phyloP scores from a whole-genome alignment of 768 basidiomycete genomes.

The Cystobasidiopsis lactophilus region DNA sequence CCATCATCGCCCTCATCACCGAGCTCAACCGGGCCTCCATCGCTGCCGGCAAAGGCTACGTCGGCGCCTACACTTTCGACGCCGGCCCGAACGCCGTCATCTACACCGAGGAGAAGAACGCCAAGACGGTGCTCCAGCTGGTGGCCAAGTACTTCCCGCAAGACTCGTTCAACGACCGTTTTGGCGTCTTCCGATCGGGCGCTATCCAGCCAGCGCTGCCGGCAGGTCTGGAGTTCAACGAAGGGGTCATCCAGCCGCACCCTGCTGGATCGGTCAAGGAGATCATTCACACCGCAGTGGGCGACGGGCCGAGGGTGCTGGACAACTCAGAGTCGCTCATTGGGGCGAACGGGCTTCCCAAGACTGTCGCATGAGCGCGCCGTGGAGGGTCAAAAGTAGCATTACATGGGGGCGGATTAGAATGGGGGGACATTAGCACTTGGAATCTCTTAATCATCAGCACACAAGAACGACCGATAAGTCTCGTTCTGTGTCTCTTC shows the following conservation, averaged over 20 bases:
- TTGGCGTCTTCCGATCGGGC: slow-evolving; percentile 33
- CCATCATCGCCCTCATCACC: slow-evolving; percentile 73
- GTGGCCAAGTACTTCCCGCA: slow-evolving; percentile 74
- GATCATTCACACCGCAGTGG: slow-evolving; percentile 78
- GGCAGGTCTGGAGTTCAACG: slow-evolving; percentile 23
- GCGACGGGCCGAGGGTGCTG: slow-evolving; percentile 61
- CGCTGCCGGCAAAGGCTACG: slow-evolving; percentile 36
- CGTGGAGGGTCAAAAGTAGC: too few relatives aligned
- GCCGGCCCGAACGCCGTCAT: slow-evolving; percentile 98
- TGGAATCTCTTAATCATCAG: background rate
- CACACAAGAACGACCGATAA: slow-evolving; percentile 33
- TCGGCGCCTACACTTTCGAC: slow-evolving; percentile 97
- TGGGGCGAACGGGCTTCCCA: slow-evolving; percentile 45
- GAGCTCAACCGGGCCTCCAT: slow-evolving; percentile 72
- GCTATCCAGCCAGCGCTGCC: background rate
- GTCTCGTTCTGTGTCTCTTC: slow-evolving; percentile 83
- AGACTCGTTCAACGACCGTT: slow-evolving; percentile 32
- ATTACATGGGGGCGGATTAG: too few relatives aligned
- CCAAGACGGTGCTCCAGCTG: slow-evolving; percentile 53
- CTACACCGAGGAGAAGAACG: slow-evolving; percentile 56
- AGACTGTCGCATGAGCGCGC: slow-evolving; percentile 14
- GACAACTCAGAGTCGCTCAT: slow-evolving; percentile 43
- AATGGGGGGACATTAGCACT: background rate
- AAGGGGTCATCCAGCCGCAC: slow-evolving; percentile 11
- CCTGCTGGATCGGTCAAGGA: slow-evolving; percentile 58